Conservation (phyloP, 371 early-diverging fungal species). For the Sporodiniella umbellata region DNA sequence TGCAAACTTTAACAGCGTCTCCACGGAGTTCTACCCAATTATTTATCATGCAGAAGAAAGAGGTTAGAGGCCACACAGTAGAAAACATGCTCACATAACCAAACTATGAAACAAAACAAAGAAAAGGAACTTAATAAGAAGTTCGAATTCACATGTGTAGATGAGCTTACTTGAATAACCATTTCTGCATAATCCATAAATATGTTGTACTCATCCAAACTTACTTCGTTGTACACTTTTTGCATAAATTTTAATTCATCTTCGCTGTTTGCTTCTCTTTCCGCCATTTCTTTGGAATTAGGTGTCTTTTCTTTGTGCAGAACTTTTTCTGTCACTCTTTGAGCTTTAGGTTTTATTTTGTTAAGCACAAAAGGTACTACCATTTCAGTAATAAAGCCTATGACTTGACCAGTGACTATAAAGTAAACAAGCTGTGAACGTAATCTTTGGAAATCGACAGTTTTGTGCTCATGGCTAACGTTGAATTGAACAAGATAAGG, state of each 20-base stretch:
- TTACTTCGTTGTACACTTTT: slow-evolving; percentile 47
- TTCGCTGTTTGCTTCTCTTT: slow-evolving; percentile 6
- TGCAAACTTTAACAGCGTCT: slow-evolving; percentile 86
- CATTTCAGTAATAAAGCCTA: slow-evolving; percentile 74
- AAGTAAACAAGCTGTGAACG: slow-evolving; percentile 74
- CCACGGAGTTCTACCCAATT: slow-evolving; percentile 87
- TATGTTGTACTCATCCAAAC: slow-evolving; percentile 74
- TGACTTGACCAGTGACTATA: slow-evolving; percentile 78
- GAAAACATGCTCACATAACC: slow-evolving; percentile 88
- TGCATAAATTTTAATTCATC: slow-evolving; percentile 47
- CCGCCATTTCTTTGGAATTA: not conserved
- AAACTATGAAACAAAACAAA: slow-evolving; percentile 43
- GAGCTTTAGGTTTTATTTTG: slow-evolving; percentile 37
- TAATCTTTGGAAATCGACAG: slow-evolving; percentile 60
- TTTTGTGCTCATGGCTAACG: slow-evolving; percentile 41
- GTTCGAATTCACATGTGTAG: too few relatives aligned
- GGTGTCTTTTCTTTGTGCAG: slow-evolving; percentile 7
- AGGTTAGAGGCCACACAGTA: slow-evolving; percentile 79
- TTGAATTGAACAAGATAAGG: slow-evolving; percentile 40
- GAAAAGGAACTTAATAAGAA: not conserved
- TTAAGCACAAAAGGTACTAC: slow-evolving; percentile 65
- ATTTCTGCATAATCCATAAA: slow-evolving; percentile 91
- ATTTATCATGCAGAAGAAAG: slow-evolving; percentile 76
- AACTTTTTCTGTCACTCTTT: slow-evolving; percentile 29
- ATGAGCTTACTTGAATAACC: slow-evolving; percentile 85